A percentile compares a stretch with the other conserved stretches of the same genome.
phyloP scores from a whole-genome alignment of 2,329 filamentous ascomycete genomes.

The Macroventuria anomochaeta region DNA sequence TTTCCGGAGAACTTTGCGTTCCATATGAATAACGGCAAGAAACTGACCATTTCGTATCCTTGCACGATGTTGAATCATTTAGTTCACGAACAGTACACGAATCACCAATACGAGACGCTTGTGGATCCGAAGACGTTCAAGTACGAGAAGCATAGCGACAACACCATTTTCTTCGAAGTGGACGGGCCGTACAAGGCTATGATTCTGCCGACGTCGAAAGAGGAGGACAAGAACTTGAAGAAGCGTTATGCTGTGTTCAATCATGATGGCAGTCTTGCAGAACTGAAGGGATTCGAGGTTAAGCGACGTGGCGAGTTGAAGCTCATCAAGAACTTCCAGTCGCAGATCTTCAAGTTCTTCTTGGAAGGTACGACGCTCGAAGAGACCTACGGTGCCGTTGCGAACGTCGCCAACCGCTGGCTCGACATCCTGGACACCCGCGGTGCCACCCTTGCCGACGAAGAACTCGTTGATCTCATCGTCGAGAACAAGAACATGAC shows the following conservation, averaged over 20 bases:
- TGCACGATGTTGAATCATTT: constrained; percentile 99
- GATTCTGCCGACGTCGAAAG: constrained; percentile 95
- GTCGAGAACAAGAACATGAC: constrained; percentile 98
- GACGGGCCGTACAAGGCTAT: constrained; percentile 98
- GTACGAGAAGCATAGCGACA: constrained; percentile 97
- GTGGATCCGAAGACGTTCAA: constrained; percentile 79
- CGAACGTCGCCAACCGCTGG: constrained; percentile 95
- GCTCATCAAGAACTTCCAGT: constrained; percentile 99
- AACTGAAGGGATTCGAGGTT: constrained; percentile 96
- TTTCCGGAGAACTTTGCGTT: constrained; percentile 98
- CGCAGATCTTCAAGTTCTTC: constrained; percentile 99
- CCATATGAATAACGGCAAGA: constrained; percentile 94
- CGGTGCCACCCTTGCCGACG: constrained; percentile 88
- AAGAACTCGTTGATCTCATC: constrained; percentile 99
- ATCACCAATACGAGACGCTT: constrained; percentile 94
- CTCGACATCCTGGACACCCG: constrained; percentile 91
- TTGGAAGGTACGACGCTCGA: constrained; percentile 85
- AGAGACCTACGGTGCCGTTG: constrained; percentile 90
- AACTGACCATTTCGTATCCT: constrained; percentile 93
- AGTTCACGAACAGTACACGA: constrained; percentile 93
- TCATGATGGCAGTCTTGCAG: constrained; percentile 91
- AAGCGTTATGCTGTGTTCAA: constrained; percentile 99
- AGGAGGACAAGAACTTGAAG: constrained; percentile 99
- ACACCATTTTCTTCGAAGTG: constrained; percentile 99
- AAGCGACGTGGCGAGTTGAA: constrained; percentile 98